Conservation (phyloP, 331 rosid genomes). For the Quercus phellos region DNA sequence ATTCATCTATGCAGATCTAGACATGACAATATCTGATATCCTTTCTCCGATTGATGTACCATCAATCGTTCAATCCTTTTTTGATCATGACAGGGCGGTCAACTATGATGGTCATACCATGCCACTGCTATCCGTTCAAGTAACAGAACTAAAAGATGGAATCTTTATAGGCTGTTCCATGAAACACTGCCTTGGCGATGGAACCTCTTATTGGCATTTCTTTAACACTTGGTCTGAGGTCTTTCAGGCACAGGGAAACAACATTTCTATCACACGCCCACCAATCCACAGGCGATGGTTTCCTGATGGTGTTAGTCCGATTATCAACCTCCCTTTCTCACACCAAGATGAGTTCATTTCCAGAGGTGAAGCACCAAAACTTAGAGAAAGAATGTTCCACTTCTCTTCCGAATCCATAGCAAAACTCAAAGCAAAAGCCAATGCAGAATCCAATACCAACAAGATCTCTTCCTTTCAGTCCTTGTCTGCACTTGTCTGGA, state of each 20-base stretch:
- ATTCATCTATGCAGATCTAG: slow-evolving; percentile 44
- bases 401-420: slow-evolving; percentile 49
- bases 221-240: slow-evolving; percentile 57
- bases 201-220: slow-evolving; percentile 62
- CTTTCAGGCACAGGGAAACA: slow-evolving; percentile 20
- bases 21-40: slow-evolving; percentile 35
- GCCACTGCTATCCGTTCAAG: slow-evolving; percentile 49
- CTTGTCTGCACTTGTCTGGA: slow-evolving; percentile 61
- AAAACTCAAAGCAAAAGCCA: slow-evolving; percentile 53
- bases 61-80: slow-evolving; percentile 34
- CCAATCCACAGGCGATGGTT: slow-evolving; percentile 57
- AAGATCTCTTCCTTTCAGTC: slow-evolving; percentile 58
- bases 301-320: slow-evolving; percentile 39
- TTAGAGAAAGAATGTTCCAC: slow-evolving; percentile 58
- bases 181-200: slow-evolving; percentile 47
- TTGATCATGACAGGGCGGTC: slow-evolving; percentile 45
- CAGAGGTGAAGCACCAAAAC: slow-evolving; percentile 36
- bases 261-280: slow-evolving; percentile 22
- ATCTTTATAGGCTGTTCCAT: slow-evolving; percentile 55
- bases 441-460: slow-evolving; percentile 28
- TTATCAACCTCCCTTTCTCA: slow-evolving; percentile 51
- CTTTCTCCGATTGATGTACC: slow-evolving; percentile 49
- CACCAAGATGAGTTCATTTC: slow-evolving; percentile 36
- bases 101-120: slow-evolving; percentile 51
- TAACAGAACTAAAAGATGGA: slow-evolving; percentile 47